These are phyloP conservation scores for Geotrichum phurueaensis DNA, from an alignment of 1,139 yeast genomes.

Conservation along the genomic window DNA sequence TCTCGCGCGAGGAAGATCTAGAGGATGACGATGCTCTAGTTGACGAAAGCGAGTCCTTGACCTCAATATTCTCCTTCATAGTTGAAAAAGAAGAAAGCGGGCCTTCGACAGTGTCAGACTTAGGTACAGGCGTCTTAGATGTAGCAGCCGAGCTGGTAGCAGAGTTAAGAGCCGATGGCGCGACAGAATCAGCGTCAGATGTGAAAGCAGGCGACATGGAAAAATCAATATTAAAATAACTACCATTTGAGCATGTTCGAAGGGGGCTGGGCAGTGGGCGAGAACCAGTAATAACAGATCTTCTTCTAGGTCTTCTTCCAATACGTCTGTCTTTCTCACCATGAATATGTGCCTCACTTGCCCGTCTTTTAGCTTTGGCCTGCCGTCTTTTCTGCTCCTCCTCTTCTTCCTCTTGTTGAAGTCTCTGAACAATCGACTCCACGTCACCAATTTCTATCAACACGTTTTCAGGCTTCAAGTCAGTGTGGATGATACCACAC, in stretches of 20 bases:
- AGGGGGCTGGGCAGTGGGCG: constrained; percentile 82
- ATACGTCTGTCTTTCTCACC: constrained; percentile 19
- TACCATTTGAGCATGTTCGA: constrained; percentile 29
- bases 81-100: constrained; percentile 13
- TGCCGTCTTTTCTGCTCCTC: constrained; percentile 23
- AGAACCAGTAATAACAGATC: constrained; percentile 76
- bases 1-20: constrained; percentile 10
- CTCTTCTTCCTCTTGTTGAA: constrained; percentile 19
- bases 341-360: constrained; percentile 18
- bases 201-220: constrained; percentile 23
- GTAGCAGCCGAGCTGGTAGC: constrained; percentile 14
- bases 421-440: constrained; percentile 50
- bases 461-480: constrained; percentile 86
- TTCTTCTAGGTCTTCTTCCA: constrained; percentile 52
- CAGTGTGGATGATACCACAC: constrained; percentile 87
- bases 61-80: no score
- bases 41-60: constrained; percentile 13
- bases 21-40: constrained; percentile 1
- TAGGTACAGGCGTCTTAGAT: constrained; percentile 11
- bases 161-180: constrained; percentile 17
- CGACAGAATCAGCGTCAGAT: constrained; percentile 12
- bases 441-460: constrained; percentile 74
- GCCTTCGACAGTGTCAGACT: constrained; percentile 1
- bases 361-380: constrained; percentile 20
- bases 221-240: constrained; percentile 25